These are phyloP conservation scores for Limnanthes douglasii DNA, from an alignment of 345 rosid genomes.

Conservation along the genomic window DNA sequence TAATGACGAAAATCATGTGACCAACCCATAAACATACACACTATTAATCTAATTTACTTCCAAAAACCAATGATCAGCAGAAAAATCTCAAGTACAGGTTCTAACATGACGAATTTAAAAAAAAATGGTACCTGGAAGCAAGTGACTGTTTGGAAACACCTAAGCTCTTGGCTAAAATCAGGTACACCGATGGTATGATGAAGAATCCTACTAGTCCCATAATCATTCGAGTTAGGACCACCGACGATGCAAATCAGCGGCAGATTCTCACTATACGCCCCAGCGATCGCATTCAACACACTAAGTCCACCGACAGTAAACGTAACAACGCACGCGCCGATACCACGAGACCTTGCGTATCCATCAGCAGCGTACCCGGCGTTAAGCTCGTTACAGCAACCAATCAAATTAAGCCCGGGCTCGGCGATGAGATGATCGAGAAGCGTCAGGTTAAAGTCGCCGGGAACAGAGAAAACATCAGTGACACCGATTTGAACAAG, in stretches of 20 bases:
- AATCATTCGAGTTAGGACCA: slow-evolving; percentile 78
- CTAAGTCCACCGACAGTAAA: slow-evolving; percentile 79
- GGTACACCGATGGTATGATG: slow-evolving; percentile 73
- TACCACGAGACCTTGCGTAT: slow-evolving; percentile 53
- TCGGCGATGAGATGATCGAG: slow-evolving; percentile 67
- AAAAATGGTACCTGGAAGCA: slow-evolving; percentile 38
- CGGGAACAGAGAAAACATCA: slow-evolving; percentile 60
- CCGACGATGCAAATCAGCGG: slow-evolving; percentile 75
- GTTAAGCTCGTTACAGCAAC: slow-evolving; percentile 82
- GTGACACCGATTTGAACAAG: slow-evolving; percentile 39
- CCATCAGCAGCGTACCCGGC: slow-evolving; percentile 86
- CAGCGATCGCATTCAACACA: slow-evolving; percentile 61
- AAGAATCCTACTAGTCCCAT: slow-evolving; percentile 64
- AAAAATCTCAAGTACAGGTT: not conserved
- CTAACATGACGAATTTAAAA: not conserved
- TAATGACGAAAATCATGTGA: too few species aligned
- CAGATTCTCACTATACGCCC: slow-evolving; percentile 70
- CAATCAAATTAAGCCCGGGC: slow-evolving; percentile 44
- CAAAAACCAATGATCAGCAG: too few species aligned
- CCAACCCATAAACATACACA: too few species aligned
- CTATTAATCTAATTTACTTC: too few species aligned
- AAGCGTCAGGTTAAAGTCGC: slow-evolving; percentile 68
- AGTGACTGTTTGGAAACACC: slow-evolving; percentile 61
- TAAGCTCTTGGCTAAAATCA: slow-evolving; percentile 58
- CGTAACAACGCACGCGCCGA: slow-evolving; percentile 79